Percentiles rank a stretch among this genome's conserved stretches.
These are phyloP conservation scores for Fraxinus anomala DNA, from an alignment of 257 asterid genomes.

Conservation along the genomic window DNA sequence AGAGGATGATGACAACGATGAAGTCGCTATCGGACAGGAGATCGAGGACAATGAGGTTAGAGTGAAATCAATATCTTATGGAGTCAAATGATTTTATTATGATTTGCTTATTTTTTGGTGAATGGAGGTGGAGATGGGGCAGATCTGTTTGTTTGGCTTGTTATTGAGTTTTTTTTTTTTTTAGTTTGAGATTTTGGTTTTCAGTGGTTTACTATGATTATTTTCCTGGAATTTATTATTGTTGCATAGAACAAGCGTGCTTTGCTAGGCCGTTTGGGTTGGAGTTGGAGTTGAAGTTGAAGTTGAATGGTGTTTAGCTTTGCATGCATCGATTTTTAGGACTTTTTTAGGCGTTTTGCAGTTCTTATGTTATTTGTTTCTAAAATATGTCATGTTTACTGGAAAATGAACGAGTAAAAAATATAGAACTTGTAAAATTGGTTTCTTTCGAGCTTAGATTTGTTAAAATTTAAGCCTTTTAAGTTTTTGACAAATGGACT, in stretches of 20 bases:
- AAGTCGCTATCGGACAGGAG: conserved; percentile 19
- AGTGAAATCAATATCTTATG: not conserved
- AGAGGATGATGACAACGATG: conserved; percentile 39
- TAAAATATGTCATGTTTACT: not conserved
- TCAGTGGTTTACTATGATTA: not conserved
- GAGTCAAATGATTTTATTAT: not conserved
- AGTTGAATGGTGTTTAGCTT: not conserved
- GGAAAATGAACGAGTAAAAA: not conserved
- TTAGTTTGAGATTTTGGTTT: not conserved
- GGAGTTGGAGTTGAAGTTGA: not conserved
- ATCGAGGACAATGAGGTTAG: conserved; percentile 45
- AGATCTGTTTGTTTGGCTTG: not conserved
- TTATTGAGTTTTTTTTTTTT: not conserved
- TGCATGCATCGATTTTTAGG: not conserved
- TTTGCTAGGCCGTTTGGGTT: not conserved
- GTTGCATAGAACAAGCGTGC: not conserved
- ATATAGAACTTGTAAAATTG: not conserved
- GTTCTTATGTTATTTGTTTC: not conserved
- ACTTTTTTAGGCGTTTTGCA: not conserved
- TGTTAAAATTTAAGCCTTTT: not conserved
- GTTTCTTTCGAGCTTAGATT: not conserved
- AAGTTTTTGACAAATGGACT: not conserved
- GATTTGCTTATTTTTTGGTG: not conserved
- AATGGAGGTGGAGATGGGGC: not conserved
- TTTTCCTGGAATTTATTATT: not conserved